Percentiles rank a stretch among this genome's conserved stretches.
Conservation (phyloP, 805 yeast genomes). For the Ogataea saltuana region DNA sequence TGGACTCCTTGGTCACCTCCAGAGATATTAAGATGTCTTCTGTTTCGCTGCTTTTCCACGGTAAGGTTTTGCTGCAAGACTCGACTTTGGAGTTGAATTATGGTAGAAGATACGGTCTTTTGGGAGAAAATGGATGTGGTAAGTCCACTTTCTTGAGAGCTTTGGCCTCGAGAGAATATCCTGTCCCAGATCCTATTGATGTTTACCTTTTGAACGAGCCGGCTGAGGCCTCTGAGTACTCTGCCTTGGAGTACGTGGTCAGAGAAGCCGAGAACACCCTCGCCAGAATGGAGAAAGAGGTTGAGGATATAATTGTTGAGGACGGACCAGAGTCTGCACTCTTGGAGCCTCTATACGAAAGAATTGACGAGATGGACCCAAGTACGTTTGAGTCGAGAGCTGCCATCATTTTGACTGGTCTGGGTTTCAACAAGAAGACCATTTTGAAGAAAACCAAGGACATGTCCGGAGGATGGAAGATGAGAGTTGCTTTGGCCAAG, state of each 20-base stretch:
- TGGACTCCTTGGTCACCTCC: constrained; percentile 84
- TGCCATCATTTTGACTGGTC: constrained; percentile 92
- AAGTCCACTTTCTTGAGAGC: constrained; percentile 94
- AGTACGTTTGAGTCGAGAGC: constrained; percentile 95
- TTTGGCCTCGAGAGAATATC: constrained; percentile 93
- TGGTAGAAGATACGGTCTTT: constrained; percentile 95
- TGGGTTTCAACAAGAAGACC: constrained; percentile 88
- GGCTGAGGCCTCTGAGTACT: constrained; percentile 88
- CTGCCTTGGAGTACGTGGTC: constrained; percentile 95
- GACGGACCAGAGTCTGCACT: constrained; percentile 92
- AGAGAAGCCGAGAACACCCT: constrained; percentile 94
- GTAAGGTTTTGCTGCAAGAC: constrained; percentile 94
- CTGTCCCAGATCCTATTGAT: constrained; percentile 90
- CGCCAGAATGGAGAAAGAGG: constrained; percentile 85
- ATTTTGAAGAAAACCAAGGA: constrained; percentile 94
- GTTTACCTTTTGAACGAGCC: constrained; percentile 95
- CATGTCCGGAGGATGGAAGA: constrained; percentile 99
- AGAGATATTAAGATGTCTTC: constrained; percentile 92
- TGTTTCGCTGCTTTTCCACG: constrained; percentile 92
- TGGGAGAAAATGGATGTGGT: constrained; percentile 99
- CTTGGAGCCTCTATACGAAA: constrained; percentile 89
- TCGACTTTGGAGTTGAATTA: constrained; percentile 89
- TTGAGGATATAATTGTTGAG: constrained; percentile 82
- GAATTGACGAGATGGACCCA: constrained; percentile 95
- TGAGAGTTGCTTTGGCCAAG: constrained; percentile 98